Conservation (phyloP, 208 protist species). For the Herpetomonas muscarum region DNA sequence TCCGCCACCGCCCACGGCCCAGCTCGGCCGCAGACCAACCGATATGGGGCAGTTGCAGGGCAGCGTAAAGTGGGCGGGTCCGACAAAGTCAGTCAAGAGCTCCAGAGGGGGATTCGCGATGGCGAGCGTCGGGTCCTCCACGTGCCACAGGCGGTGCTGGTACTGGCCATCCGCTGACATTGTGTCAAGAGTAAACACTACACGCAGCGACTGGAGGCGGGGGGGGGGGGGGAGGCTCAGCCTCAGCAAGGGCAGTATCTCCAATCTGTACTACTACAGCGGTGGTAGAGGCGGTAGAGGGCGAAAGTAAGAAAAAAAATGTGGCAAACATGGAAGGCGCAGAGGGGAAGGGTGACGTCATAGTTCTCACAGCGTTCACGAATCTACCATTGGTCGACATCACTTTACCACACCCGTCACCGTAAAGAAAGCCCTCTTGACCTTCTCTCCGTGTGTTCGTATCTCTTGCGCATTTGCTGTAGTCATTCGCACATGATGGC, state of each 20-base stretch:
- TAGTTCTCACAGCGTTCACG: no score
- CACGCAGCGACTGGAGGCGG: no score
- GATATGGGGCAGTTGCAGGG: constrained; percentile 48
- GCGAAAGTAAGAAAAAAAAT: no score
- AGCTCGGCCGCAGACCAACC: constrained; percentile 45
- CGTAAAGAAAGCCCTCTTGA: no score
- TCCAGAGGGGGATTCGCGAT: constrained; percentile 53
- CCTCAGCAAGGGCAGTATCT: background rate
- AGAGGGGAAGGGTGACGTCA: no score
- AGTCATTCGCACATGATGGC: no score
- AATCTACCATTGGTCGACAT: no score
- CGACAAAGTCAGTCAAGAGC: constrained; percentile 70
- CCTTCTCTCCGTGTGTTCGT: no score
- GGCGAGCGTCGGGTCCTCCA: constrained; percentile 59
- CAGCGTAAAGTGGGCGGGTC: constrained; percentile 47
- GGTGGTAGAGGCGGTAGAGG: no score
- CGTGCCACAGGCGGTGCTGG: constrained; percentile 55
- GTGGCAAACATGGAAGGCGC: no score
- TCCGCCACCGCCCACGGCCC: constrained; percentile 14
- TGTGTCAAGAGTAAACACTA: background rate
- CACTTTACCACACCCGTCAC: no score
- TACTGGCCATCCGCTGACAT: constrained; percentile 73
- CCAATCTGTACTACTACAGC: background rate
- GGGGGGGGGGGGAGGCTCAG: background rate
- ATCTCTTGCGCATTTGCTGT: no score